Conservation (phyloP, 129 eudicot genomes). For the Gnaphalium uliginosum region DNA sequence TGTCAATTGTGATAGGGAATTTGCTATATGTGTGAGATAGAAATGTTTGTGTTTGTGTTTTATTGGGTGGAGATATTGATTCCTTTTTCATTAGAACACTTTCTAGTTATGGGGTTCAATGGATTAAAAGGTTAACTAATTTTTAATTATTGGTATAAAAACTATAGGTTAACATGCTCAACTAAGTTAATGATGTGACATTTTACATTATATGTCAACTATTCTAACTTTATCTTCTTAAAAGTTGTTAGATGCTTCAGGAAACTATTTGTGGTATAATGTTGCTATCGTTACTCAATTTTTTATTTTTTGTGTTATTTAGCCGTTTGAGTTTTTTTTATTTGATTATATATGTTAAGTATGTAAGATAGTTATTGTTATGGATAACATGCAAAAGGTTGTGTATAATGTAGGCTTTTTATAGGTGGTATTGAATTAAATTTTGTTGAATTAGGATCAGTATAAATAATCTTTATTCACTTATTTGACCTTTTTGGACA, state of each 20-base stretch:
- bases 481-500: background rate
- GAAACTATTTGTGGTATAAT: background rate
- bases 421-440: background rate
- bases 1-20: constrained; percentile 32
- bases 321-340: too few relatives aligned
- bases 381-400: too few relatives aligned
- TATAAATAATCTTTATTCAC: background rate
- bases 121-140: background rate
- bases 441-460: background rate
- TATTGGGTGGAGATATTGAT: constrained; percentile 14
- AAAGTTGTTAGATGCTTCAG: background rate
- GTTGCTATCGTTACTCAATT: background rate
- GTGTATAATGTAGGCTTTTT: background rate
- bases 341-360: too few relatives aligned
- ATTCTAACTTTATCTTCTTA: background rate
- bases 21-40: constrained; percentile 13
- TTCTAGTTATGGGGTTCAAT: background rate
- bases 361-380: too few relatives aligned
- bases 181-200: background rate
- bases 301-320: too few relatives aligned
- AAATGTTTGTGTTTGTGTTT: constrained; percentile 20
- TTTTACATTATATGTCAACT: background rate
- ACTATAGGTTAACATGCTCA: background rate
- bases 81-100: background rate
- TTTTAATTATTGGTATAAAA: background rate